A percentile compares a stretch with the other conserved stretches of the same genome.
These are phyloP conservation scores for Calonectria honghensis DNA, from an alignment of 2,329 filamentous ascomycete species.

Conservation along the genomic window DNA sequence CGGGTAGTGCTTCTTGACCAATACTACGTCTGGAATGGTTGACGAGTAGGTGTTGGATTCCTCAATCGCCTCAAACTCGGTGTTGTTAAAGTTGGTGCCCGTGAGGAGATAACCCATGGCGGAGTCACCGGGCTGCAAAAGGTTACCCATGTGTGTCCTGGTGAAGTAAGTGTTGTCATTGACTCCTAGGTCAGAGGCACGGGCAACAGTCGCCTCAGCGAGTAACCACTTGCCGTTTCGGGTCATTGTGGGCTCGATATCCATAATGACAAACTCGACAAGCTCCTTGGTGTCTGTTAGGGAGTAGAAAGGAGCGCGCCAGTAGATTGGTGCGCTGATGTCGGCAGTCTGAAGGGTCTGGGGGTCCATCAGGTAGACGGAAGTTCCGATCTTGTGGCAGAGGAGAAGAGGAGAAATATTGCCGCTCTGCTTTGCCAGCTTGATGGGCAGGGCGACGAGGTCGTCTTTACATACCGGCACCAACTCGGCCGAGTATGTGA, in stretches of 20 bases:
- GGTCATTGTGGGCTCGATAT: conserved; percentile 87
- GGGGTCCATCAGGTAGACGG: conserved; percentile 92
- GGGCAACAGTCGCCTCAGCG: conserved; percentile 91
- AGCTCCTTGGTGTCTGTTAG: conserved; percentile 90
- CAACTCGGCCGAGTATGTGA: conserved; percentile 90
- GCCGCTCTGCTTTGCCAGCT: conserved; percentile 88
- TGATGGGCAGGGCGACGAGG: conserved; percentile 92
- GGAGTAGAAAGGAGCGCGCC: conserved; percentile 89
- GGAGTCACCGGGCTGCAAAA: conserved; percentile 92
- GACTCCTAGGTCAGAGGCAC: conserved; percentile 87
- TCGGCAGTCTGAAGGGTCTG: conserved; percentile 94
- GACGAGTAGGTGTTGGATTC: conserved; percentile 83
- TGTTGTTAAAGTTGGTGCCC: conserved; percentile 94
- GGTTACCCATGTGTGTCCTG: conserved; percentile 89
- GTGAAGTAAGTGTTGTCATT: conserved; percentile 94
- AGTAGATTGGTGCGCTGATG: conserved; percentile 88
- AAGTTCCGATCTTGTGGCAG: conserved; percentile 91
- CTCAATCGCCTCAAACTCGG: conserved; percentile 89
- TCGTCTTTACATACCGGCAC: conserved; percentile 99
- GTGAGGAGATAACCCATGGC: conserved; percentile 95
- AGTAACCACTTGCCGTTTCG: conserved; percentile 88
- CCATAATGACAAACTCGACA: conserved; percentile 94
- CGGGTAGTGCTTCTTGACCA: conserved; percentile 98
- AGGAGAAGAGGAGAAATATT: conserved; percentile 92
- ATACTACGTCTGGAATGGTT: conserved; percentile 90